Percentiles rank a stretch among this genome's conserved stretches.
These are phyloP conservation scores for Clitopilus passeckerianus DNA, from an alignment of 768 basidiomycete genomes.

Conservation along the genomic window DNA sequence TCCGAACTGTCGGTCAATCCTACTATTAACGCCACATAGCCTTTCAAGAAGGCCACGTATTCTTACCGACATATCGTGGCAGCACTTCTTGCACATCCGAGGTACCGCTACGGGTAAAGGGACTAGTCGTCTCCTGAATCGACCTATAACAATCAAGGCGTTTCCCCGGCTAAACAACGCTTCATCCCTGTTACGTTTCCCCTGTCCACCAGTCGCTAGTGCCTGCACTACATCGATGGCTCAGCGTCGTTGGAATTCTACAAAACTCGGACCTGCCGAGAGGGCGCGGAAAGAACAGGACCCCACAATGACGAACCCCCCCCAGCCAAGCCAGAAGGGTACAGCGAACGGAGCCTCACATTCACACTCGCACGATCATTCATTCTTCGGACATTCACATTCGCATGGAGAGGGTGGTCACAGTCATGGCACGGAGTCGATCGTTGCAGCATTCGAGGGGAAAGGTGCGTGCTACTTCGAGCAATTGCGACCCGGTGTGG, in stretches of 20 bases:
- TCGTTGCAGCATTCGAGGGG: conserved; percentile 64
- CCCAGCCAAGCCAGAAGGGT: conserved; percentile 22
- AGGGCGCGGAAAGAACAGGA: conserved; percentile 18
- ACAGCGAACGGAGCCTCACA: conserved; percentile 19
- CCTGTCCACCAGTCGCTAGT: not conserved
- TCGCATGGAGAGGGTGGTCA: conserved; percentile 58
- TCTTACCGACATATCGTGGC: not conserved
- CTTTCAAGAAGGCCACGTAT: not conserved
- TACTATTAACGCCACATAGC: not conserved
- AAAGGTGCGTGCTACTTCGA: conserved; percentile 39
- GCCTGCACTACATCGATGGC: not conserved
- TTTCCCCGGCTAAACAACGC: not conserved
- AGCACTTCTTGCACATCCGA: not conserved
- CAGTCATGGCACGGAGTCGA: conserved; percentile 56
- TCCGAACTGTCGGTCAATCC: not conserved
- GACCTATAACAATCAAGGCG: not conserved
- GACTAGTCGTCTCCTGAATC: not conserved
- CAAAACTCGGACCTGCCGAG: conserved; percentile 10
- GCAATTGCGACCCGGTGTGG: not conserved
- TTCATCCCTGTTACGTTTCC: not conserved
- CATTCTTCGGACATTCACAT: conserved; percentile 62
- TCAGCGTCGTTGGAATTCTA: conserved; percentile 2
- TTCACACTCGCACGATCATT: conserved; percentile 53
- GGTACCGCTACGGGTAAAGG: not conserved
- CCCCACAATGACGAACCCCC: conserved; percentile 30